phyloP scores from a whole-genome alignment of 2,329 filamentous ascomycete genomes.

The Cytospora paraplurivora region DNA sequence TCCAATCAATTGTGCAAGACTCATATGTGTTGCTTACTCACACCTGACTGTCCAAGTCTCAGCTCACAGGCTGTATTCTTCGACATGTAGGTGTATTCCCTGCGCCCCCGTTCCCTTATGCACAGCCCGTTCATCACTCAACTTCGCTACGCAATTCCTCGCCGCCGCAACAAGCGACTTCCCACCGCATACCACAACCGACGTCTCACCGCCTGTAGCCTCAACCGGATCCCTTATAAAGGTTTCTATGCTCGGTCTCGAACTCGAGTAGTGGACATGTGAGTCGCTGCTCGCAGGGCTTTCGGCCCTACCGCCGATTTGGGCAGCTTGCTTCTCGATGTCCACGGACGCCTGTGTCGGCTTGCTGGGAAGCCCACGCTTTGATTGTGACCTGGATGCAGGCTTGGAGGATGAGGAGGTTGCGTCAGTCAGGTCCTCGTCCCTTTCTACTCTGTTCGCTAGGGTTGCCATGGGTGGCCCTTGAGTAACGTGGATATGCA shows the following conservation, averaged over 20 bases:
- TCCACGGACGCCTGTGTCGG: slow-evolving; percentile 29
- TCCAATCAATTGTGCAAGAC: too few species aligned
- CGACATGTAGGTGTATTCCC: slow-evolving; percentile 61
- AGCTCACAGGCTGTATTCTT: slow-evolving; percentile 53
- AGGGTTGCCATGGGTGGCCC: slow-evolving; percentile 27
- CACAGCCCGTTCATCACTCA: slow-evolving; percentile 64
- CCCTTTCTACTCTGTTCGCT: slow-evolving; percentile 32
- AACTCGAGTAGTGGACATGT: slow-evolving; percentile 48
- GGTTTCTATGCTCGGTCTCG: slow-evolving; percentile 52
- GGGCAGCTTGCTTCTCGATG: slow-evolving; percentile 34
- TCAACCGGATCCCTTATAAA: slow-evolving; percentile 59
- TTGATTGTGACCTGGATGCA: background rate
- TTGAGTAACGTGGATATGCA: slow-evolving; percentile 58
- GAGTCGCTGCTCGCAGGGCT: slow-evolving; percentile 40
- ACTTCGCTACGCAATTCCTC: slow-evolving; percentile 55
- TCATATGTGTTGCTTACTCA: too few species aligned
- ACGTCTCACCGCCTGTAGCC: slow-evolving; percentile 61
- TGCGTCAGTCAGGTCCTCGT: slow-evolving; percentile 37
- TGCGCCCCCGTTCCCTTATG: slow-evolving; percentile 67
- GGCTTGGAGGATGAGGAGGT: background rate
- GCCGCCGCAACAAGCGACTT: slow-evolving; percentile 55
- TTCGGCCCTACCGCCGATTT: slow-evolving; percentile 13
- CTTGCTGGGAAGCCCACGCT: slow-evolving; percentile 25
- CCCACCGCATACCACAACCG: slow-evolving; percentile 62
- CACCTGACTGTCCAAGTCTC: background rate